These are phyloP conservation scores for Lipomyces lipofer DNA, from an alignment of 805 yeast genomes.

Conservation along the genomic window DNA sequence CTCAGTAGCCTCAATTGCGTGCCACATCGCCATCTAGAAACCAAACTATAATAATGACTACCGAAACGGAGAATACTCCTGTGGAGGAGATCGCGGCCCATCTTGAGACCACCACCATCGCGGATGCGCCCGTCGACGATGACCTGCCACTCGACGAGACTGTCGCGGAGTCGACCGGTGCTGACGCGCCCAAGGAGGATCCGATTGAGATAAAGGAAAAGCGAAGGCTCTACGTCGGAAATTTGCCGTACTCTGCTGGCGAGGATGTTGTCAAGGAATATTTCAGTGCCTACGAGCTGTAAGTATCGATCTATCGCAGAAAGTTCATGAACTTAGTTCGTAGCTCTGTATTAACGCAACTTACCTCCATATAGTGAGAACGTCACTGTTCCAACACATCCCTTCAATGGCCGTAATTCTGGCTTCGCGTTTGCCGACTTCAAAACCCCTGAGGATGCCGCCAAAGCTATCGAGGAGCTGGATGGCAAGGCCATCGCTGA, in stretches of 20 bases:
- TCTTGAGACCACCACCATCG: conserved; percentile 17
- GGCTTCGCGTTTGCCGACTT: conserved; percentile 61
- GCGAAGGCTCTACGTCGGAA: conserved; percentile 53
- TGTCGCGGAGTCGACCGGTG: background rate
- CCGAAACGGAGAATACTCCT: conserved; percentile 11
- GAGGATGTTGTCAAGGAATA: conserved; percentile 53
- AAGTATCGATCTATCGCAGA: conserved; percentile 34
- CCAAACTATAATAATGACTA: conserved; percentile 2
- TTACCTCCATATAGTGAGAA: conserved; percentile 14
- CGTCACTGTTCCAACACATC: conserved; percentile 12
- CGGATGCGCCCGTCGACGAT: conserved; percentile 18
- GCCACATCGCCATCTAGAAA: background rate
- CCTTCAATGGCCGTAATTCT: conserved; percentile 32
- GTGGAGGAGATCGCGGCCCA: conserved; percentile 3
- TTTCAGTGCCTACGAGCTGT: conserved; percentile 51
- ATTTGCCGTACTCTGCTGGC: conserved; percentile 54
- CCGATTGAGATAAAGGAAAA: conserved; percentile 26
- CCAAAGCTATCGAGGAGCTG: conserved; percentile 47
- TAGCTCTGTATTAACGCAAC: background rate
- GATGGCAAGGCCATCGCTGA: conserved; percentile 43
- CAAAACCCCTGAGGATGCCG: conserved; percentile 46
- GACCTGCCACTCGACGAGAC: background rate
- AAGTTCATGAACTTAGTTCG: background rate
- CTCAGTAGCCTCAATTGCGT: too few species aligned
- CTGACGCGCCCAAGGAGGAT: conserved; percentile 12